Base-by-base conservation (phyloP, 163 green algal species). In the Scenedesmus sp. region DNA sequence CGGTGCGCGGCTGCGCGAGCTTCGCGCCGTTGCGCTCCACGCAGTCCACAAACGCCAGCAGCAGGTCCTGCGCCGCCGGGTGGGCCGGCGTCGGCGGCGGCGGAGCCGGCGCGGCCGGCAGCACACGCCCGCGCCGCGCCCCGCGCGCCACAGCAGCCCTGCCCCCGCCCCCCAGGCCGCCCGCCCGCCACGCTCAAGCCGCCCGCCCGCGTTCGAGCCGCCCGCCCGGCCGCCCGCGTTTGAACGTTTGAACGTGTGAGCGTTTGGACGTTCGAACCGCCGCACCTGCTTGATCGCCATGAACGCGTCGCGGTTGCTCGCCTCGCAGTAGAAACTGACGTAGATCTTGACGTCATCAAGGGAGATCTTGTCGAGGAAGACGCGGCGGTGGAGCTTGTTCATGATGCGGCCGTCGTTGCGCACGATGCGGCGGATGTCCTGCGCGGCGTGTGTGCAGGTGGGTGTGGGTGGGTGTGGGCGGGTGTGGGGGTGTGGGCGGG, bases 401-500 rank as follows among this genome's bases (percentile, higher is more conserved):
- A 97, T 96, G 78, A 97, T 89, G 70, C 90, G 65, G 80, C 65
- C 33, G 83, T 94, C 89, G 60, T 93, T 90, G 24, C 91, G 81
- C 20, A 97, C 90, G 74, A 97, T 94, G 70, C 93, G 91, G n/a
- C 94, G 89, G 72, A 97, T 96, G 86, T 97, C 94, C 24, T 91
- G 86, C 11, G 96, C 28, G 62, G 3, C 2, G 5, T 13, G 47
- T 29, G 24, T n/a, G 42, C 31, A 51, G 54, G n/a, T n/a, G n/a
- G n/a, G n/a, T n/a, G n/a, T n/a, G n/a, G n/a, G n/a, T n/a, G n/a
- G n/a, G n/a, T n/a, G n/a, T n/a, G n/a, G n/a, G n/a, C n/a, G n/a
- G n/a, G n/a, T n/a, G n/a, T n/a, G n/a, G n/a, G n/a, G n/a, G n/a
- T n/a, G n/a, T n/a, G n/a, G n/a, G n/a, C n/a, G n/a, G n/a, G n/a